Base-by-base conservation (phyloP, 2,329 filamentous ascomycete species). In the Chaetomium strumarium region DNA sequence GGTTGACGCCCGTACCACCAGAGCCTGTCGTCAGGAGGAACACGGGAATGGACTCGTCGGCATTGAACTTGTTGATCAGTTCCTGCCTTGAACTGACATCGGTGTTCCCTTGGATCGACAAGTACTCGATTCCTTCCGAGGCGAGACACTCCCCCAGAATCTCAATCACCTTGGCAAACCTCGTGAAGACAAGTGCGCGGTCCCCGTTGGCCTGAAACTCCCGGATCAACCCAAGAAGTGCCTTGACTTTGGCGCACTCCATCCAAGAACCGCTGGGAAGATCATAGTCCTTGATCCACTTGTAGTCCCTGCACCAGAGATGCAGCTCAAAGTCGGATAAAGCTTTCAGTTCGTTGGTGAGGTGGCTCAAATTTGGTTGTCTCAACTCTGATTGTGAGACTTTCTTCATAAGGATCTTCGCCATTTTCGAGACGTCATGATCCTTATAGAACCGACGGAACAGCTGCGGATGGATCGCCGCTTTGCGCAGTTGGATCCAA, bases 1-100 rank as follows among this genome's bases (percentile, higher is more conserved):
- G 73, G 69, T 99, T 99, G 73, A 99, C 95, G 38, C 93, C 93
- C 0, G 92, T 93, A n/a, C 93, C 93, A 48, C 93, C 93, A 0
- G 92, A 91, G 55, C 90, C 92, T 0, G 93, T 99, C 1, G 88
- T 93, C 6, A 99, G 80, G 59, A 99, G 79, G 69, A 99, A 99
- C 0, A 95, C 90, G 0, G 90, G 86, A 48, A 97, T 95, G 2
- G 79, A 76, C 0, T 78, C 71, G 64, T 95, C 81, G 2, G 80
- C 72, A 62, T 90, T 86, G 75, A 95, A 99, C 40, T 86, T 79
- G 68, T 99, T 88, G 60, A 97, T 90, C 58, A 96, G 80, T 4
- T 85, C 81, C 69, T 97, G 93, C 9, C 93, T 86, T 52, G 90
- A 84, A 14, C 85, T 78, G 49, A 96, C 92, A 42, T 83, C 83